Base-by-base conservation (phyloP, 805 yeast species). In the Debaryomyces prosopidis region DNA sequence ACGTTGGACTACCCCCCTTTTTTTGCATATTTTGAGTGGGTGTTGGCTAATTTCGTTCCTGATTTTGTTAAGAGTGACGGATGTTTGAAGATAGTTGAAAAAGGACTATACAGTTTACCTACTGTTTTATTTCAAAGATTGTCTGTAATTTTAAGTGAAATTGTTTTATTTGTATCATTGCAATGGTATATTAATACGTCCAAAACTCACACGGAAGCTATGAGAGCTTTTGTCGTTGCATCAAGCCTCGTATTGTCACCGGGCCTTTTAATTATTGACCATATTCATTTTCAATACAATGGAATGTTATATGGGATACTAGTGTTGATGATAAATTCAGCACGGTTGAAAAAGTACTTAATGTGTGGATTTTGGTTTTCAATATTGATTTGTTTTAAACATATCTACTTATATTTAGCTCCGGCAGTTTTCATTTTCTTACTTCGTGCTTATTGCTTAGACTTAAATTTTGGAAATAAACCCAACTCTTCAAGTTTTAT, bases 1-100 rank as follows among this genome's bases (percentile, higher is more conserved):
- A 94, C 98, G 0, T 69, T 94, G 34, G 99, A 94, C 64, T 94
- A 92, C 66, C 99, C 99, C 9, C 99, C 99, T 0, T 88, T 90
- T 57, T 94, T 94, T 66, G 99, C 99, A 0, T 91, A 89, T 65
- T 92, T 94, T 55, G 99, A 94, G 64, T 89, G 90, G 87, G 16
- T 76, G 2, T 62, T 94, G 39, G 75, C 96, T 0, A 84, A 75
- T 42, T 75, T 87, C 44, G 92, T 87, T 1, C 96, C 96, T 0
- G 40, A 54, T 1, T 23, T 59, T 0, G 95, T 87, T 1, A 68
- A 63, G 5, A 62, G 72, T 0, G 97, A 91, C 63, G 96, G 96
- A 0, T 85, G 95, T 58, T 71, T 91, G 36, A 85, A 79, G 41
- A 75, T 91, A 36, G 82, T 81, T 0, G 77, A 70, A 31, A 75